Evolutionary conservation across 495 filamentous ascomycete species (phyloP).

Genomic region (Staphylotrichum tortipilum): DNA sequence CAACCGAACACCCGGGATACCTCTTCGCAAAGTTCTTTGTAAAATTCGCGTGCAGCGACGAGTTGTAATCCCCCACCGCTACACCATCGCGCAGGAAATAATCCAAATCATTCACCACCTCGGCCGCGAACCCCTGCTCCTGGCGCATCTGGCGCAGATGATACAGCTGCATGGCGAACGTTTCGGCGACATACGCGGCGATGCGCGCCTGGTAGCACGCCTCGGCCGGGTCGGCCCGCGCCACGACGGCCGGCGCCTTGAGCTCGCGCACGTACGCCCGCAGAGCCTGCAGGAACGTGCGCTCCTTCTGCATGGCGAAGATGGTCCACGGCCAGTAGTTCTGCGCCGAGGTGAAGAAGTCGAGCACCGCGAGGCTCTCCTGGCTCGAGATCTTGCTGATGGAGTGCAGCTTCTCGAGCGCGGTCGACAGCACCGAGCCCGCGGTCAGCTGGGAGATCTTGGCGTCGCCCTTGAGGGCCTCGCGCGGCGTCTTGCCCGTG

Average conservation of each 20-base stretch:
- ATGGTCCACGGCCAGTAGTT: slow-evolving; percentile 92
- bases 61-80: slow-evolving; percentile 66
- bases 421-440: slow-evolving; percentile 62
- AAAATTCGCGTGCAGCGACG: slow-evolving; percentile 75
- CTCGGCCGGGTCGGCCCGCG: slow-evolving; percentile 38
- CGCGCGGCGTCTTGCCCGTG: slow-evolving; percentile 73
- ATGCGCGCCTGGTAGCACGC: slow-evolving; percentile 57
- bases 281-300: slow-evolving; percentile 59
- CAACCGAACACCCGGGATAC: slow-evolving; percentile 59
- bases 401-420: slow-evolving; percentile 61
- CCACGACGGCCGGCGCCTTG: slow-evolving; percentile 37
- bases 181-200: slow-evolving; percentile 72
- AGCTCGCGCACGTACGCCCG: slow-evolving; percentile 60
- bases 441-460: slow-evolving; percentile 39
- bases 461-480: slow-evolving; percentile 51
- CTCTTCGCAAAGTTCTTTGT: slow-evolving; percentile 73
- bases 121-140: slow-evolving; percentile 50
- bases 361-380: slow-evolving; percentile 63
- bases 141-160: slow-evolving; percentile 65
- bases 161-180: slow-evolving; percentile 87
- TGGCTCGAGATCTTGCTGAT: slow-evolving; percentile 55
- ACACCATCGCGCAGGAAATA: slow-evolving; percentile 72
- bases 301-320: slow-evolving; percentile 62
- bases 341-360: slow-evolving; percentile 77
- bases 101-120: slow-evolving; percentile 61